A percentile compares a stretch with the other conserved stretches of the same genome.
Conservation (phyloP, 2,329 filamentous ascomycete genomes). For the Aureobasidium uvarum region DNA sequence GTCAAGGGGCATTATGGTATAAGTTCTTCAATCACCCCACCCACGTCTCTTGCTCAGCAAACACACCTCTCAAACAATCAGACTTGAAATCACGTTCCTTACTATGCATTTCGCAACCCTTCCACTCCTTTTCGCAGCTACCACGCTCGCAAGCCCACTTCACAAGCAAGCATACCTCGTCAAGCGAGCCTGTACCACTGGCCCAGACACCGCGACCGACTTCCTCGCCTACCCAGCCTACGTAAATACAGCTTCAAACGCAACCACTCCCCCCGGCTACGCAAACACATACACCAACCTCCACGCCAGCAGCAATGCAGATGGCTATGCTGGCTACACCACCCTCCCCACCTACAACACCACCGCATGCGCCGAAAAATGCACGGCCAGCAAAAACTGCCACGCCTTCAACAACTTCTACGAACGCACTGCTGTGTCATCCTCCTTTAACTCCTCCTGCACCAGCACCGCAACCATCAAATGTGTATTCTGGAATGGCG, state of each 20-base stretch:
- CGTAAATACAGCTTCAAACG: conserved; percentile 28
- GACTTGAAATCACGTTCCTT: neutral
- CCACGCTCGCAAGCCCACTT: neutral
- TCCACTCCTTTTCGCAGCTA: conserved; percentile 8
- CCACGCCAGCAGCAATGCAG: conserved; percentile 23
- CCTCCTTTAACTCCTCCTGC: neutral
- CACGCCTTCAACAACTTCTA: conserved; percentile 32
- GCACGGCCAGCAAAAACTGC: conserved; percentile 22
- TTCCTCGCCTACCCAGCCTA: conserved; percentile 29
- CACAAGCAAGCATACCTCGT: neutral
- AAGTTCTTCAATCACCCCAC: neutral
- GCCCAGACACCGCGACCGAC: conserved; percentile 28
- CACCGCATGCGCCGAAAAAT: conserved; percentile 19
- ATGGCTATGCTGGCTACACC: conserved; percentile 4
- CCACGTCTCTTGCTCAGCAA: neutral
- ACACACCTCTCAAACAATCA: neutral
- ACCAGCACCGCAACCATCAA: conserved; percentile 32
- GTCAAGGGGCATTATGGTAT: neutral
- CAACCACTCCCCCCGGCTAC: conserved; percentile 28
- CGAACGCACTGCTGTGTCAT: conserved; percentile 37
- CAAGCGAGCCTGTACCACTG: conserved; percentile 4
- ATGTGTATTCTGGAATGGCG: conserved; percentile 40
- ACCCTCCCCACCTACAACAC: conserved; percentile 16
- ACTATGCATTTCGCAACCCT: neutral
- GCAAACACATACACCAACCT: conserved; percentile 29